Evolutionary conservation across 106 monocot species (phyloP).

Genomic region (Apostasia shenzhenica): DNA sequence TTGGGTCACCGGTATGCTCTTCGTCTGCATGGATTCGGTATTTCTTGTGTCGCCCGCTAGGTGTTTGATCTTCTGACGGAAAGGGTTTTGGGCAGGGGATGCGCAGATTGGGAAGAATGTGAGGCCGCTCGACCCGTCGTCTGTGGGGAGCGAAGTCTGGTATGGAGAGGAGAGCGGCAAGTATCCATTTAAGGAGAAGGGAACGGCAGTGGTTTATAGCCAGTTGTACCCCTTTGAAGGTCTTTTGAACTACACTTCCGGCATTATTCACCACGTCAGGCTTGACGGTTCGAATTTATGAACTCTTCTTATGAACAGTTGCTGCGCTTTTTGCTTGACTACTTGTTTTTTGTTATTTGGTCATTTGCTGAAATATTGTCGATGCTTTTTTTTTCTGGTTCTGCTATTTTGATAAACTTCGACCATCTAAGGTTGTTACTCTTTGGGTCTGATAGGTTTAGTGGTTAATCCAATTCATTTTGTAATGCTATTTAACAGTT

Average conservation of each 20-base stretch:
- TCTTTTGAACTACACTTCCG: slow-evolving; percentile 79
- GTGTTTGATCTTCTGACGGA: neutral
- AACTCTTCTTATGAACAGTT: neutral
- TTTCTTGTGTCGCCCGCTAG: neutral
- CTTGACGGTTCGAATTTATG: slow-evolving; percentile 30
- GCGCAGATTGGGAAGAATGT: slow-evolving; percentile 57
- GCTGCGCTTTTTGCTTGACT: too few species aligned
- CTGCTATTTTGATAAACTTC: too few species aligned
- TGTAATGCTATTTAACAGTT: too few species aligned
- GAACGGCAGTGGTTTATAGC: slow-evolving; percentile 46
- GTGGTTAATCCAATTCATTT: too few species aligned
- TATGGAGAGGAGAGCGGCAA: slow-evolving; percentile 52
- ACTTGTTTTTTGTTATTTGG: too few species aligned
- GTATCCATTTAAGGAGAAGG: slow-evolving; percentile 24
- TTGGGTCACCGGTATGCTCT: slow-evolving; percentile 68
- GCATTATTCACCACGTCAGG: slow-evolving; percentile 73
- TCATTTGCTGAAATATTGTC: too few species aligned
- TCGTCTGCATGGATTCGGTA: neutral
- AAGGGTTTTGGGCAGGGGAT: slow-evolving; percentile 33
- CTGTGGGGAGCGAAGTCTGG: slow-evolving; percentile 60
- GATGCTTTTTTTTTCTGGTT: too few species aligned
- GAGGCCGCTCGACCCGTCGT: slow-evolving; percentile 36
- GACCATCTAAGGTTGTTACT: too few species aligned
- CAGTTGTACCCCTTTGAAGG: slow-evolving; percentile 80
- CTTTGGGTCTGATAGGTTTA: too few species aligned